Evolutionary conservation across 2,329 filamentous ascomycete species (phyloP).

Genomic region (Didymella arachidicola): DNA sequence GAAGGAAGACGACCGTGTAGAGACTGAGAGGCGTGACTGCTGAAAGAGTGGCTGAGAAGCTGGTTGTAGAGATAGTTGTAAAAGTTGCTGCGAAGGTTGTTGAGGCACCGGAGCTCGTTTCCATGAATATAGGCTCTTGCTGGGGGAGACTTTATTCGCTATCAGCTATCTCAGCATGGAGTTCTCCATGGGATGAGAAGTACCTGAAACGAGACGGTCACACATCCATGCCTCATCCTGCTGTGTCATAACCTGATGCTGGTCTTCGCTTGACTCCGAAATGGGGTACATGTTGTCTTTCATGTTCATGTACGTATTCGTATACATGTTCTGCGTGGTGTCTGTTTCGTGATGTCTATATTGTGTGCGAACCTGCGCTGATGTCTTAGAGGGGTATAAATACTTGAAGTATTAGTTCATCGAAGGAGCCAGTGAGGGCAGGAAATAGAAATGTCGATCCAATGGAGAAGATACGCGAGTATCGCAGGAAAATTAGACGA

Average conservation of each 20-base stretch:
- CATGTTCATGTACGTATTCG: constrained; percentile 2
- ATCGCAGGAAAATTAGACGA: constrained; percentile 9
- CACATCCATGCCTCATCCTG: constrained; percentile 5
- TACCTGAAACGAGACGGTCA: constrained; percentile 1
- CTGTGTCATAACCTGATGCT: neutral
- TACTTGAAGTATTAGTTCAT: constrained; percentile 3
- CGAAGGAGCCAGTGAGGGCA: neutral
- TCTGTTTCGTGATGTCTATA: neutral
- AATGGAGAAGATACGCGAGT: neutral
- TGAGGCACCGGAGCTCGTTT: constrained; percentile 11
- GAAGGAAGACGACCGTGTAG: constrained; percentile 30
- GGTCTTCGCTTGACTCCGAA: neutral
- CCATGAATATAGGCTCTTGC: constrained; percentile 21
- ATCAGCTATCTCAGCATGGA: neutral
- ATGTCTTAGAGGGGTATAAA: neutral
- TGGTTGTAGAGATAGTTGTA: no score
- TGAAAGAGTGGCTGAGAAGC: constrained; percentile 17
- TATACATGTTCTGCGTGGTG: neutral
- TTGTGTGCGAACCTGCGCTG: constrained; percentile 15
- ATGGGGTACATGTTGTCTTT: neutral
- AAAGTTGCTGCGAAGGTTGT: constrained; percentile 14
- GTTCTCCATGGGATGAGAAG: no score
- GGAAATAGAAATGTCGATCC: constrained; percentile 3
- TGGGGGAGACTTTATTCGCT: constrained; percentile 21
- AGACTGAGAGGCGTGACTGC: constrained; percentile 29